Evolutionary conservation across 129 eudicot genomes (phyloP), one percentile per base, ranked within the genome.

Genomic region (Scalesia atractyloides): DNA sequence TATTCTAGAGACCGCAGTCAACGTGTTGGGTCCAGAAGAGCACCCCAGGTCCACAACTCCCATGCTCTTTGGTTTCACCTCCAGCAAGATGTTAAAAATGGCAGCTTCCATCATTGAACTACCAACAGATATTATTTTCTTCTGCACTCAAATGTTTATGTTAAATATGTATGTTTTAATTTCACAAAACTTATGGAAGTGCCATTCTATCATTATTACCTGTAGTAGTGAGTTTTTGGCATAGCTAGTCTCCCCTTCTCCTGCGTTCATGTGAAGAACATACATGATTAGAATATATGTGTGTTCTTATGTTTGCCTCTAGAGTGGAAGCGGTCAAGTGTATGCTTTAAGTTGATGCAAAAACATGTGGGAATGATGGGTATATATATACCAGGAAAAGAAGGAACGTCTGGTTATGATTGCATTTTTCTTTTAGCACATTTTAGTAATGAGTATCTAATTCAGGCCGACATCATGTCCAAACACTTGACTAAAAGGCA

Each of bases 1-100:
- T 0, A 91, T 79, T 47, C 68, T 66, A 8, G 83, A 79, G 9
- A 86, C 41, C 5, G 66, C 78, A 16, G 74, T 34, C 52, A 85
- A 62, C 9, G 86, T 63, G 79, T 87, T 91, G 5, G 87, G 91
- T 46, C 95, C 95, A 1, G 95, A 85, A 2, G 95, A 85, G 58
- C 97, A 87, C 5, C 95, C 97, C 2, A 88, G 65, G 74, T 91
- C 97, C 7, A 91, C 97, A 15, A 91, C 67, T 12, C 89, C 86
- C 80, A 91, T 80, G 83, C 85, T 81, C 20, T 63, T 63, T 1
- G 91, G 95, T 11, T 60, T 36, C 24, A 78, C 60, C 64, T 65
- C 70, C 37, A 16, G 41, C 57, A 90, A 16, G 7, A 77, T 19
- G 2, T 70, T 70, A 17, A 7, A 26, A 47, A 85, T 59, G 14